Conservation (phyloP, 164 flowering plant species). For the Annona cherimola region DNA sequence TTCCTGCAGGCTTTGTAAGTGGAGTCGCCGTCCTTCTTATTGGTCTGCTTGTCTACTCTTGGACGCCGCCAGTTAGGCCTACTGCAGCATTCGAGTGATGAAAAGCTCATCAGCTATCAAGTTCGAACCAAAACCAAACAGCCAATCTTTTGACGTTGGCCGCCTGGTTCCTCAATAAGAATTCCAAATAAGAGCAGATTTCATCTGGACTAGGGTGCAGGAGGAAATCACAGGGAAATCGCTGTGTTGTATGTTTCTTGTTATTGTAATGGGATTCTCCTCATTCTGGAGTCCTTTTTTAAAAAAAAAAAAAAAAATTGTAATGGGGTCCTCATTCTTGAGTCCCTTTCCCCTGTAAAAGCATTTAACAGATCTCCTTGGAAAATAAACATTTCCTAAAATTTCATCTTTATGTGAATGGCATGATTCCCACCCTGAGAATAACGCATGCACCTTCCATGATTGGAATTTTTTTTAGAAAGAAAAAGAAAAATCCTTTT, state of each 20-base stretch:
- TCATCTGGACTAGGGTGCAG: background rate
- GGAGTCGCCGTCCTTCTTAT: constrained; percentile 59
- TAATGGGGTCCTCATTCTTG: background rate
- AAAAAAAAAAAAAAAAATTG: too few species aligned
- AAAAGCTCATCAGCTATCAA: background rate
- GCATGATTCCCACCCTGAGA: background rate
- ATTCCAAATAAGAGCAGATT: background rate
- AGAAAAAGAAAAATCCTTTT: too few species aligned
- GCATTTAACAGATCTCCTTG: background rate
- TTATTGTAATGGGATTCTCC: too few species aligned
- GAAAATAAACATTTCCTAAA: background rate
- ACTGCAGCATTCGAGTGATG: background rate
- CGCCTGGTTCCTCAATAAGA: background rate
- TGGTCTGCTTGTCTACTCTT: constrained; percentile 68
- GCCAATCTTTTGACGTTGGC: background rate
- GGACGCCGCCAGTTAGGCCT: constrained; percentile 39
- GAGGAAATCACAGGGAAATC: background rate
- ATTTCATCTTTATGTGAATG: background rate
- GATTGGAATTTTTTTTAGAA: too few species aligned
- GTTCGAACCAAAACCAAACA: background rate
- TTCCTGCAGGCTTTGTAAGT: constrained; percentile 69
- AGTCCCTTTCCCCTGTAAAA: background rate
- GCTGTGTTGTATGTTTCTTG: too few species aligned
- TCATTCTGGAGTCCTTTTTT: background rate
- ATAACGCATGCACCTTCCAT: too few species aligned